A percentile compares a stretch with the other conserved stretches of the same genome.
Evolutionary conservation across 2,329 filamentous ascomycete genomes (phyloP).

Genomic region (Ophiognomonia clavigignenti-juglandacearum): DNA sequence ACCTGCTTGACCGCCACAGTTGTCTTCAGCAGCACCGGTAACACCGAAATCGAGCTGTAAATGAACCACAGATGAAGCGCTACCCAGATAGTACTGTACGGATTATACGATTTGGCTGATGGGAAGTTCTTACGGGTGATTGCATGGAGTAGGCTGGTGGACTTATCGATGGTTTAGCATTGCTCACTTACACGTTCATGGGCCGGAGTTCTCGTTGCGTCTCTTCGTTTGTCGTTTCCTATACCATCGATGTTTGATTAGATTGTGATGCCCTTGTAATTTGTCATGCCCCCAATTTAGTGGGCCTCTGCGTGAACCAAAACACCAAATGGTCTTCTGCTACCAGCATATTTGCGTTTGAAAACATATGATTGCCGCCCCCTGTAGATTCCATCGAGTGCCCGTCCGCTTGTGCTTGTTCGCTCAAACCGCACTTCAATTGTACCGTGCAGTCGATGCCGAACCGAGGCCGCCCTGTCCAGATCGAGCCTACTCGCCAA

Average conservation of each 20-base stretch:
- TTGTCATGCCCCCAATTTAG: not conserved
- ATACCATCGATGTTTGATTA: not conserved
- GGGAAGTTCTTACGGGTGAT: not conserved
- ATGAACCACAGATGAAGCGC: not conserved
- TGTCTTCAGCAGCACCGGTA: constrained; percentile 43
- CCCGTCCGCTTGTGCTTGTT: not conserved
- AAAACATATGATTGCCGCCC: too few relatives aligned
- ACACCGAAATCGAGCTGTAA: constrained; percentile 14
- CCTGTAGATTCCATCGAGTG: not conserved
- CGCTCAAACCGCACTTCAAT: not conserved
- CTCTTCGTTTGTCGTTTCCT: constrained; percentile 4
- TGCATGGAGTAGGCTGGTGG: not conserved
- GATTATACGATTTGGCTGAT: not conserved
- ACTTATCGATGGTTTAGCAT: constrained; percentile 8
- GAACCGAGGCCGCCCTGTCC: too few relatives aligned
- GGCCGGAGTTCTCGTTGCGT: constrained; percentile 15
- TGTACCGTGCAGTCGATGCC: not conserved
- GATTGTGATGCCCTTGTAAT: not conserved
- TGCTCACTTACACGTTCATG: constrained; percentile 10
- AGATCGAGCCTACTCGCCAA: constrained; percentile 58
- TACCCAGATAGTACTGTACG: too few relatives aligned
- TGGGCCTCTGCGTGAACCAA: constrained; percentile 32
- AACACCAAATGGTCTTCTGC: constrained; percentile 54
- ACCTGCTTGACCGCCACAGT: constrained; percentile 82
- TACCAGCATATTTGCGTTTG: too few relatives aligned